Percentiles rank a stretch among this genome's conserved stretches.
Conservation (phyloP, 768 basidiomycete genomes). For the Panaeolus papilionaceus region DNA sequence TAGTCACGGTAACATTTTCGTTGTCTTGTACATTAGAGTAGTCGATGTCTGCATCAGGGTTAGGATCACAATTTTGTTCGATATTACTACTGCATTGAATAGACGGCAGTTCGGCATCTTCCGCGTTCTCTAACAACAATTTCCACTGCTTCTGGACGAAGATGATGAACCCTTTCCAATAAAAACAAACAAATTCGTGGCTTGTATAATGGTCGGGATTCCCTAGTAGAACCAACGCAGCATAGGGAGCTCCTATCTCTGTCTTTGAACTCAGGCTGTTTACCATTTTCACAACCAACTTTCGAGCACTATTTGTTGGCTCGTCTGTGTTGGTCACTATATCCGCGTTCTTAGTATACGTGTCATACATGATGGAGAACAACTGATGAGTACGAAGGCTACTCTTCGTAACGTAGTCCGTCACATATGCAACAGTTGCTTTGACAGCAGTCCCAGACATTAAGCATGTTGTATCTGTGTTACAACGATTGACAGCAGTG, state of each 20-base stretch:
- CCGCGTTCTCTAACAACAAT: background rate
- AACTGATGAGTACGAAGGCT: constrained; percentile 43
- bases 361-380: constrained; percentile 37
- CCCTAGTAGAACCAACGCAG: constrained; percentile 38
- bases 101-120: background rate
- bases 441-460: too few species aligned
- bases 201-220: constrained; percentile 47
- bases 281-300: constrained; percentile 41
- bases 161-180: constrained; percentile 38
- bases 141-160: constrained; percentile 30
- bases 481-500: constrained; percentile 38
- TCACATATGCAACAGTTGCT: constrained; percentile 42
- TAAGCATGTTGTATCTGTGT: constrained; percentile 45
- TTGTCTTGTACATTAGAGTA: background rate
- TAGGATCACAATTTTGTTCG: background rate
- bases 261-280: constrained; percentile 40
- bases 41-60: background rate
- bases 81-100: background rate
- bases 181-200: constrained; percentile 39
- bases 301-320: constrained; percentile 31
- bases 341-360: constrained; percentile 34
- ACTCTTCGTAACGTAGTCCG: constrained; percentile 51
- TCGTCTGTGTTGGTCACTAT: constrained; percentile 23
- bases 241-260: constrained; percentile 46
- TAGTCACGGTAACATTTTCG: constrained; percentile 30